Evolutionary conservation across 306 rosid genomes (phyloP), one percentile per base, ranked within the genome.

Genomic region (Alnus glutinosa): DNA sequence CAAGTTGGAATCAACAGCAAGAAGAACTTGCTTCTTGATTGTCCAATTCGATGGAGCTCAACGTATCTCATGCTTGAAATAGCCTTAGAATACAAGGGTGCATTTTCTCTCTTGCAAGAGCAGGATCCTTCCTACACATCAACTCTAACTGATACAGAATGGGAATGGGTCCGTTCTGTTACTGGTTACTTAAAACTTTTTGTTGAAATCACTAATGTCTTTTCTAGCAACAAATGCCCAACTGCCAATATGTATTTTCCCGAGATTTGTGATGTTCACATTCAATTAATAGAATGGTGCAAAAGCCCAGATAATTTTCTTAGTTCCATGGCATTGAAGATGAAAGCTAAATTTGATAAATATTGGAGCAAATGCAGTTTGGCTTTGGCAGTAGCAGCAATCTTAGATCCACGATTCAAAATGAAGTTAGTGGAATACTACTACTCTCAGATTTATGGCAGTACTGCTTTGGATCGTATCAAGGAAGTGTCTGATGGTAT

Each of bases 371-470:
- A 91, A 83, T 95, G 99, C 86, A 90, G 96, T 76, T 79, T 85
- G 80, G 81, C 94, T 83, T 82, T 95, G 88, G 98, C 99, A 34
- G 84, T 95, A 32, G 99, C 96, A 30, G 97, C 92, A 18, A 87
- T 95, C 66, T 82, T 95, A 88, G 99, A 95, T 85, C 99, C 99
- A 28, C 89, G 98, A 61, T 95, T 93, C 82, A 93, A 93, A 86
- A 90, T 93, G 92, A 95, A 91, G 89, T 83, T 95, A 86, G 94
- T 95, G 47, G 99, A 95, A 81, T 95, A 95, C 75, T 95, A 95
- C 88, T 95, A 95, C 77, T 95, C 99, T 39, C 93, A 88, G 77
- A 95, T 95, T 71, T 95, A 95, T 48, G 98, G 99, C 49, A 95
- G 98, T 83, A 87, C 89, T 16, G 91, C 97, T 61, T 86, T 90